A percentile compares a stretch with the other conserved stretches of the same genome.
phyloP scores from a whole-genome alignment of 2,329 filamentous ascomycete genomes.

The Eutypella sp. region DNA sequence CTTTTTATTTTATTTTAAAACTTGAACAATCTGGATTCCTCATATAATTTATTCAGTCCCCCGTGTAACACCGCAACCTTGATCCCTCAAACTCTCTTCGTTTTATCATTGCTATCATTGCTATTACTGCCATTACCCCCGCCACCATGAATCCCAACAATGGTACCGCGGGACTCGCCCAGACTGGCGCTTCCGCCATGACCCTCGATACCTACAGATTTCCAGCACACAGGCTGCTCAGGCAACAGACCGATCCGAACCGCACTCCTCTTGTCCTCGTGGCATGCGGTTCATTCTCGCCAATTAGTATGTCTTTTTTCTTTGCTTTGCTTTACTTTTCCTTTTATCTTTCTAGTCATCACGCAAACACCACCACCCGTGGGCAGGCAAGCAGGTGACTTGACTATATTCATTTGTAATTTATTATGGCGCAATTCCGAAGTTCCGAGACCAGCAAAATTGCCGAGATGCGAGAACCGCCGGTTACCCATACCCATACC shows the following conservation, averaged over 20 bases:
- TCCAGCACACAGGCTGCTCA: conserved; percentile 54
- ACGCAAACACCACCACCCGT: too few relatives aligned
- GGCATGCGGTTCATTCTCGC: conserved; percentile 68
- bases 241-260: conserved; percentile 47
- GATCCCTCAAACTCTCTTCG: not conserved
- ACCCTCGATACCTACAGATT: conserved; percentile 49
- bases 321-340: too few relatives aligned
- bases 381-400: too few relatives aligned
- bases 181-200: conserved; percentile 18
- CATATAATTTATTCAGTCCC: not conserved
- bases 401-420: not conserved
- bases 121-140: not conserved
- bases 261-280: conserved; percentile 63
- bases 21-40: too few relatives aligned
- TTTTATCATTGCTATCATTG: too few relatives aligned
- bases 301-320: conserved; percentile 45
- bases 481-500: too few relatives aligned
- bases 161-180: conserved; percentile 1
- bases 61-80: not conserved
- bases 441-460: not conserved
- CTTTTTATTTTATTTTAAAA: too few relatives aligned
- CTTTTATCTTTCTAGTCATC: too few relatives aligned
- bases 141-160: conserved; percentile 1
- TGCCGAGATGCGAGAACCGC: not conserved
- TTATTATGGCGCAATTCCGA: not conserved